These are phyloP conservation scores for Trypanosoma conorhini DNA, from an alignment of 208 protist genomes.

Conservation along the genomic window DNA sequence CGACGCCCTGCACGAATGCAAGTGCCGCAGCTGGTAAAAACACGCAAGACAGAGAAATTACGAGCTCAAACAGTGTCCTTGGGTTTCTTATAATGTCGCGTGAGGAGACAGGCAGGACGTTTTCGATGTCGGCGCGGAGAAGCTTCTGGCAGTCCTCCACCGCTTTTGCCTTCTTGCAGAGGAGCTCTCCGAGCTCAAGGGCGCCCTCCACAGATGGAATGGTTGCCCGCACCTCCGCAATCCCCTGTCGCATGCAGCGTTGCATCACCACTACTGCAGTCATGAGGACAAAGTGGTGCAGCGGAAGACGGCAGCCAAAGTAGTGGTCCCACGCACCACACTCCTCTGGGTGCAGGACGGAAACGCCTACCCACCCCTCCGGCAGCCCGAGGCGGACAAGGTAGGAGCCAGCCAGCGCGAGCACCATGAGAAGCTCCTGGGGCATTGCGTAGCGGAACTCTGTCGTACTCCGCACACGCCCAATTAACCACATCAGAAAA, in stretches of 20 bases:
- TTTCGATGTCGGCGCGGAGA: slow-evolving; percentile 22
- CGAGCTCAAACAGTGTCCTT: slow-evolving; percentile 17
- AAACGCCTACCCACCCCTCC: neutral
- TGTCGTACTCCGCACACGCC: slow-evolving; percentile 20
- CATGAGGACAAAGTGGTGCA: slow-evolving; percentile 20
- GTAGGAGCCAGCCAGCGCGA: slow-evolving; percentile 9
- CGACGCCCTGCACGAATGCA: slow-evolving; percentile 31
- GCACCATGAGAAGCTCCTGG: slow-evolving; percentile 7
- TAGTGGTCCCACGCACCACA: slow-evolving; percentile 26
- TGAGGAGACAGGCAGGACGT: slow-evolving; percentile 11
- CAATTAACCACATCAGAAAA: slow-evolving; percentile 16
- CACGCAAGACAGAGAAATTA: slow-evolving; percentile 12
- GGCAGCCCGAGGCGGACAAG: slow-evolving; percentile 30
- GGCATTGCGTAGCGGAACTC: neutral
- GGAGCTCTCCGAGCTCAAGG: slow-evolving; percentile 16
- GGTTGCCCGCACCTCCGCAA: slow-evolving; percentile 6
- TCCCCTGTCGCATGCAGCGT: slow-evolving; percentile 8
- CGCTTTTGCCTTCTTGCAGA: slow-evolving; percentile 6
- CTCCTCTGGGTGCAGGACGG: slow-evolving; percentile 14
- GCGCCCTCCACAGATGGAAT: slow-evolving; percentile 15
- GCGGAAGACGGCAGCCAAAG: slow-evolving; percentile 23
- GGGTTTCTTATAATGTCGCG: slow-evolving; percentile 23
- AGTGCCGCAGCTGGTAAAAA: slow-evolving; percentile 26
- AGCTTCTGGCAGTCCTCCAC: slow-evolving; percentile 13
- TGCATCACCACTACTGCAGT: slow-evolving; percentile 17